Evolutionary conservation across 805 yeast species (phyloP).

Genomic region (Saturnispora zaruensis): DNA sequence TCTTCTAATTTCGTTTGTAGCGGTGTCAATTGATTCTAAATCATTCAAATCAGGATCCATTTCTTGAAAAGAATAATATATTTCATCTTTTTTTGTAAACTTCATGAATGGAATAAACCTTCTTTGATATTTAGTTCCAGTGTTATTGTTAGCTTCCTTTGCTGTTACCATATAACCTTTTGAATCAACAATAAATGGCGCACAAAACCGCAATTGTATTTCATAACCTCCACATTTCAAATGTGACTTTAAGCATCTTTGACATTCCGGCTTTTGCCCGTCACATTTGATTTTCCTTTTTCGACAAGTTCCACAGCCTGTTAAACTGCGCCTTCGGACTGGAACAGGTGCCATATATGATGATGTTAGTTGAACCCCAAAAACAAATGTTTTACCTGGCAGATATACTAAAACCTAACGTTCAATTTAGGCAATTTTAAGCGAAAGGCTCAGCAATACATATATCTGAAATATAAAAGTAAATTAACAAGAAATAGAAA

Average conservation of each 20-base stretch:
- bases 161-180: slow-evolving; percentile 16
- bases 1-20: slow-evolving; percentile 22
- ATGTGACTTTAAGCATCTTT: slow-evolving; percentile 38
- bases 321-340: slow-evolving; percentile 28
- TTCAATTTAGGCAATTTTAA: slow-evolving; percentile 5
- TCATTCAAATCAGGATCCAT: slow-evolving; percentile 31
- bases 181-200: slow-evolving; percentile 29
- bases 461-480: background rate
- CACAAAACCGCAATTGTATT: slow-evolving; percentile 40
- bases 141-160: slow-evolving; percentile 7
- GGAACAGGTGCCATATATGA: background rate
- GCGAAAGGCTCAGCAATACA: slow-evolving; percentile 5
- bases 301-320: slow-evolving; percentile 53
- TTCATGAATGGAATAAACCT: slow-evolving; percentile 37
- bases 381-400: background rate
- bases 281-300: slow-evolving; percentile 39
- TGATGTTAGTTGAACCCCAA: background rate
- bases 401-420: background rate
- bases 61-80: slow-evolving; percentile 32
- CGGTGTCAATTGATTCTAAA: slow-evolving; percentile 10
- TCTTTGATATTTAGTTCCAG: slow-evolving; percentile 23
- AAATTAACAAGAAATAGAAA: background rate
- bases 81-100: slow-evolving; percentile 28
- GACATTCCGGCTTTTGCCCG: slow-evolving; percentile 36
- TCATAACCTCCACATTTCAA: slow-evolving; percentile 42